These are phyloP conservation scores for Apocynum venetum DNA, from an alignment of 257 asterid genomes.

Conservation along the genomic window DNA sequence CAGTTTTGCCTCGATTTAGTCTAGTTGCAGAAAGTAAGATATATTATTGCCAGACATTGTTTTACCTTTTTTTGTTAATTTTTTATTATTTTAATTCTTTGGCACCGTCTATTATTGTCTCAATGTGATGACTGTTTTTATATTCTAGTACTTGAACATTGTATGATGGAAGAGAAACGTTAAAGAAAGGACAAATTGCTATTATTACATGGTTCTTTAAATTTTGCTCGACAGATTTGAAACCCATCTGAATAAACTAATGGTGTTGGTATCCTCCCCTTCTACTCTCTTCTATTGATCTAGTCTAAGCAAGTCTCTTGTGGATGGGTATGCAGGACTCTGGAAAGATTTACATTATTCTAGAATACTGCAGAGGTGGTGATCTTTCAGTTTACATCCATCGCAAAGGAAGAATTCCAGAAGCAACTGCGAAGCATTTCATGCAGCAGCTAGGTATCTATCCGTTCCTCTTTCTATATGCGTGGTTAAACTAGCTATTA, in stretches of 20 bases:
- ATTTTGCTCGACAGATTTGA: neutral
- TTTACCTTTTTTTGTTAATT: neutral
- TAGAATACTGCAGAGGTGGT: conserved; percentile 96
- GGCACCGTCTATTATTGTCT: neutral
- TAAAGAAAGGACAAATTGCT: neutral
- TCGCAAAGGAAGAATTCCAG: conserved; percentile 70
- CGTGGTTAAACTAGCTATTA: neutral
- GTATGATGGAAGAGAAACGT: neutral
- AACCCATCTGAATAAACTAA: neutral
- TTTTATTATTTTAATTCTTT: neutral
- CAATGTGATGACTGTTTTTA: neutral
- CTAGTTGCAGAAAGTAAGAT: neutral
- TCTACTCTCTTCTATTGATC: conserved; percentile 6
- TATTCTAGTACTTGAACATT: neutral
- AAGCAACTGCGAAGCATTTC: conserved; percentile 81
- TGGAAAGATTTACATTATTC: conserved; percentile 76
- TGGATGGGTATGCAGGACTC: conserved; percentile 53
- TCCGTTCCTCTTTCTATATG: conserved; percentile 1
- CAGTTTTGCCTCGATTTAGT: neutral
- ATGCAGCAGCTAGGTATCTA: conserved; percentile 83
- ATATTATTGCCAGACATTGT: neutral
- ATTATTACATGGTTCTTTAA: neutral
- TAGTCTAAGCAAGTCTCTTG: conserved; percentile 12
- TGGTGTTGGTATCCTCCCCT: neutral
- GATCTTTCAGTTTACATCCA: conserved; percentile 80